A percentile compares a stretch with the other conserved stretches of the same genome.
These are phyloP conservation scores for Hypoxylon sp. DNA, from an alignment of 2,329 filamentous ascomycete species.

Conservation along the genomic window DNA sequence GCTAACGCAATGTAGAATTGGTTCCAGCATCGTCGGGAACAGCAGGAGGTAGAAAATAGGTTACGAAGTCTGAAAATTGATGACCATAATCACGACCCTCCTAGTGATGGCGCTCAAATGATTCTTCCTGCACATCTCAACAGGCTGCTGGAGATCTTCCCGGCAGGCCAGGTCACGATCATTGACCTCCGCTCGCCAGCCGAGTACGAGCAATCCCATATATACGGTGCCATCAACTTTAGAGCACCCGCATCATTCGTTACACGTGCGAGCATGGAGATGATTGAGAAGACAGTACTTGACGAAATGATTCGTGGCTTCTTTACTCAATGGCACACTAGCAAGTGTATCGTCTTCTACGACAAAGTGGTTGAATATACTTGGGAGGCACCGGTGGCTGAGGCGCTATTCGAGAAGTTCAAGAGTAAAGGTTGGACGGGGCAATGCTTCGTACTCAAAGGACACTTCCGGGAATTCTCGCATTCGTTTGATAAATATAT, in stretches of 20 bases:
- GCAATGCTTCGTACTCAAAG: constrained; percentile 63
- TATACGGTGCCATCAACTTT: constrained; percentile 61
- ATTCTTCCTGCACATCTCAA: constrained; percentile 62
- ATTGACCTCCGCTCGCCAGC: constrained; percentile 59
- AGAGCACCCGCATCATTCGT: constrained; percentile 60
- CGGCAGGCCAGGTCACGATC: constrained; percentile 55
- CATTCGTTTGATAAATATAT: constrained; percentile 62
- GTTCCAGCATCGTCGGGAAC: constrained; percentile 63
- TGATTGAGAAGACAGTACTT: constrained; percentile 59
- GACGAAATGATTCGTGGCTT: constrained; percentile 58
- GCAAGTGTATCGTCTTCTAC: constrained; percentile 62
- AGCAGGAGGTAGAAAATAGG: constrained; percentile 55
- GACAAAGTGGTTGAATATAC: constrained; percentile 58
- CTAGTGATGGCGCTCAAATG: constrained; percentile 53
- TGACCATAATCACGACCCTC: constrained; percentile 44
- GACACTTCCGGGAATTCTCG: constrained; percentile 64
- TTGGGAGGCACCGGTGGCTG: constrained; percentile 61
- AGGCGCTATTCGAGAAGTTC: constrained; percentile 56
- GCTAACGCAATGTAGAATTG: constrained; percentile 50
- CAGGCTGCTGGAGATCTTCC: constrained; percentile 59
- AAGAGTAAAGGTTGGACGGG: constrained; percentile 59
- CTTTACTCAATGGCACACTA: constrained; percentile 57
- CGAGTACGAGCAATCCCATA: constrained; percentile 61
- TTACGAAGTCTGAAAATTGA: constrained; percentile 56
- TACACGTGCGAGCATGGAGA: constrained; percentile 56